Evolutionary conservation across 2,329 filamentous ascomycete genomes (phyloP).

Genomic region (Fusarium secorum): DNA sequence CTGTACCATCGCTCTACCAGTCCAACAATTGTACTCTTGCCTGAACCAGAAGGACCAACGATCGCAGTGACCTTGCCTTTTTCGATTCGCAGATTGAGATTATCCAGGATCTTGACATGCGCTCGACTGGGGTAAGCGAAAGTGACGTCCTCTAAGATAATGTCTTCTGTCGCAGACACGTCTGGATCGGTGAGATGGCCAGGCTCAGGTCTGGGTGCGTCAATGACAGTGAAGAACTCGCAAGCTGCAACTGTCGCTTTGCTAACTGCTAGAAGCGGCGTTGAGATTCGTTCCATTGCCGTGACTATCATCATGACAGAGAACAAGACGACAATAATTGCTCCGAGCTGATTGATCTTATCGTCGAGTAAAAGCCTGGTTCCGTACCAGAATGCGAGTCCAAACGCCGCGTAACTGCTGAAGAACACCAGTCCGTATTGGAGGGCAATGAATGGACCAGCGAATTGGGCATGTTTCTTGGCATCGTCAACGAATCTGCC

Average conservation of each 20-base stretch:
- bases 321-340: not conserved
- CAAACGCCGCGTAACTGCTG: not conserved
- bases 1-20: slow-evolving; percentile 77
- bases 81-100: slow-evolving; percentile 64
- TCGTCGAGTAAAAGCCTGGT: not conserved
- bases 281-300: not conserved
- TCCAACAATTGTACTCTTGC: slow-evolving; percentile 77
- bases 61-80: slow-evolving; percentile 76
- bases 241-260: not conserved
- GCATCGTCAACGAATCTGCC: slow-evolving; percentile 48
- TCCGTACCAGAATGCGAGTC: slow-evolving; percentile 22
- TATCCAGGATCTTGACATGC: slow-evolving; percentile 68
- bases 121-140: slow-evolving; percentile 76
- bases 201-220: not conserved
- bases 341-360: slow-evolving; percentile 4
- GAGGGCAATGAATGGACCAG: slow-evolving; percentile 34
- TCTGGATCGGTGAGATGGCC: not conserved
- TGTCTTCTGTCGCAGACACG: slow-evolving; percentile 40
- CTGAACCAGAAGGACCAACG: slow-evolving; percentile 75
- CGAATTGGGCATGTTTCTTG: slow-evolving; percentile 40
- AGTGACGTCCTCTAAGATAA: slow-evolving; percentile 65
- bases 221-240: slow-evolving; percentile 9
- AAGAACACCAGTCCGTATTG: slow-evolving; percentile 39
- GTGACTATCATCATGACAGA: slow-evolving; percentile 3
- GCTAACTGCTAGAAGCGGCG: not conserved